These are phyloP conservation scores for Coemansia sp. DNA, from an alignment of 192 early-diverging fungal species.

Conservation along the genomic window DNA sequence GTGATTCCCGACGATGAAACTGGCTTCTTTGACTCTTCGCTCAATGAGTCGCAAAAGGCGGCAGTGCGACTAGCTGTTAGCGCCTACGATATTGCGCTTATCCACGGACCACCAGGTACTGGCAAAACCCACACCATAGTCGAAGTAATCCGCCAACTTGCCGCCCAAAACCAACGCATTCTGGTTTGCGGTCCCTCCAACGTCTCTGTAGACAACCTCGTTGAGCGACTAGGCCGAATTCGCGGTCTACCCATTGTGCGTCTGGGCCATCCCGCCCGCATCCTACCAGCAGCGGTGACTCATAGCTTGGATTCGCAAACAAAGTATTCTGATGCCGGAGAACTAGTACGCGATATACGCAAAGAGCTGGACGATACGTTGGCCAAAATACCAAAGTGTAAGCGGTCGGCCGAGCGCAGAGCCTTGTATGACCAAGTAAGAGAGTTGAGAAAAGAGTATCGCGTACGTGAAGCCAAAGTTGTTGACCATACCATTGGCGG, in stretches of 20 bases:
- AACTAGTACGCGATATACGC: conserved; percentile 73
- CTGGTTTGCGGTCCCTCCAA: conserved; percentile 92
- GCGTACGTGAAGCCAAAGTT: conserved; percentile 68
- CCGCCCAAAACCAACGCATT: conserved; percentile 59
- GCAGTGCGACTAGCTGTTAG: conserved; percentile 66
- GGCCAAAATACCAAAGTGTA: conserved; percentile 63
- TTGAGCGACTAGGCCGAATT: conserved; percentile 67
- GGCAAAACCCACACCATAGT: conserved; percentile 90
- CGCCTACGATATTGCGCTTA: conserved; percentile 67
- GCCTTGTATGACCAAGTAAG: conserved; percentile 65
- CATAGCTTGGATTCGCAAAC: conserved; percentile 73
- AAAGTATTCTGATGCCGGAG: conserved; percentile 68
- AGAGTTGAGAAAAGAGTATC: conserved; percentile 69
- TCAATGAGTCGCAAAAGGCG: conserved; percentile 73
- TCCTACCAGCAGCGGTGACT: conserved; percentile 67
- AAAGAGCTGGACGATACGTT: conserved; percentile 74
- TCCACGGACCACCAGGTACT: conserved; percentile 89
- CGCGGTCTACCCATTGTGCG: conserved; percentile 70
- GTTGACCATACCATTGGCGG: conserved; percentile 60
- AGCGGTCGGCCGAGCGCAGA: conserved; percentile 63
- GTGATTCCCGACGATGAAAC: conserved; percentile 8
- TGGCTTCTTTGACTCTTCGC: conserved; percentile 59
- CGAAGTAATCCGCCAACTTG: conserved; percentile 81
- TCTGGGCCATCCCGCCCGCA: conserved; percentile 82
- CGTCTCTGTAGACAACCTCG: conserved; percentile 86